Evolutionary conservation across 352 stramenopile species (phyloP).

Genomic region (Hyphochytrium catenoides): DNA sequence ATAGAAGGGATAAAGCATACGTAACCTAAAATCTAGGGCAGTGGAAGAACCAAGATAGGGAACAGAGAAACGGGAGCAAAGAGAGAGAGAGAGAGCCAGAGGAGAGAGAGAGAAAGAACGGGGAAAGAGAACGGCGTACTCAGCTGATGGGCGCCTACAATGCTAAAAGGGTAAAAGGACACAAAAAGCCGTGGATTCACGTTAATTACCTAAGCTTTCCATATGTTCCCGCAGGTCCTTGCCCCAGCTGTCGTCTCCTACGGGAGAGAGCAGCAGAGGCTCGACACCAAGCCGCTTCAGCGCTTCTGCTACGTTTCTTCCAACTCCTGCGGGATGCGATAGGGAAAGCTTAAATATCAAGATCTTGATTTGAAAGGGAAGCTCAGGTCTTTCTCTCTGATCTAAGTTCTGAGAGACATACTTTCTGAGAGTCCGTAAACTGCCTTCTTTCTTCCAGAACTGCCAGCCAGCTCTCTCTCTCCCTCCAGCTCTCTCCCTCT

Average conservation of each 20-base stretch:
- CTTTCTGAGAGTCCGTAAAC: conserved; percentile 19
- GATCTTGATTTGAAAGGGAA: background rate
- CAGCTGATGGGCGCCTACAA: no score
- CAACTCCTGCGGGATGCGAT: conserved; percentile 37
- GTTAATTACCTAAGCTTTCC: conserved; percentile 19
- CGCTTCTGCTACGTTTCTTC: conserved; percentile 71
- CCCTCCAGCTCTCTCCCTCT: no score
- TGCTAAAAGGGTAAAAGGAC: no score
- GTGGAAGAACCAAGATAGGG: no score
- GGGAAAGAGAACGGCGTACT: no score
- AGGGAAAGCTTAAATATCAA: conserved; percentile 2
- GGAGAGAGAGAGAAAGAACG: no score
- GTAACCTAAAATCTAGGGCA: no score
- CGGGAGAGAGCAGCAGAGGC: conserved; percentile 43
- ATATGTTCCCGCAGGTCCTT: conserved; percentile 40
- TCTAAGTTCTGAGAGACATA: conserved; percentile 62
- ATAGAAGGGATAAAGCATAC: no score
- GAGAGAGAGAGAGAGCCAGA: no score
- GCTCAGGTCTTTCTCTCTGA: conserved; percentile 37
- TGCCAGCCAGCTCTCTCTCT: no score
- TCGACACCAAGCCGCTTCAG: conserved; percentile 32
- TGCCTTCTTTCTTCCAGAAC: background rate
- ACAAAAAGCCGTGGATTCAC: no score
- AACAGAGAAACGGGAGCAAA: no score
- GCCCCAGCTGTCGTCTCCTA: conserved; percentile 43